Conservation (phyloP, 2,329 filamentous ascomycete genomes). For the Sclerotinia glacialis region DNA sequence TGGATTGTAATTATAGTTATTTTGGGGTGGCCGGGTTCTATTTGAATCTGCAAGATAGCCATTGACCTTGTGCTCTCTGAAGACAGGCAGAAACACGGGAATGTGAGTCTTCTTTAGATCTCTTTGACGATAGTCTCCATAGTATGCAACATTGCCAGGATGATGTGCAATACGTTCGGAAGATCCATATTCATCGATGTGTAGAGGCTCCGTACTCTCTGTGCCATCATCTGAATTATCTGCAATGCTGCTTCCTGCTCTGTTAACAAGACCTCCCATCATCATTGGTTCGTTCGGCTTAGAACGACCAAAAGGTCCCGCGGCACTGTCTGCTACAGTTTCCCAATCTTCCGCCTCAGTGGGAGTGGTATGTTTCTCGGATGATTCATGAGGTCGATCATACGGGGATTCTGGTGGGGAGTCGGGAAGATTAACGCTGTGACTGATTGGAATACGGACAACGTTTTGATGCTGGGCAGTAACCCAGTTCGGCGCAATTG, state of each 20-base stretch:
- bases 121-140: slow-evolving; percentile 34
- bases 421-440: slow-evolving; percentile 25
- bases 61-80: slow-evolving; percentile 35
- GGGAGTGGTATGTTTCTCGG: background rate
- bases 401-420: slow-evolving; percentile 28
- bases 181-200: slow-evolving; percentile 31
- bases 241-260: slow-evolving; percentile 37
- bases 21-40: slow-evolving; percentile 26
- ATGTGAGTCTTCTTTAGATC: slow-evolving; percentile 34
- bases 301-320: slow-evolving; percentile 16
- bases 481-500: slow-evolving; percentile 31
- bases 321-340: slow-evolving; percentile 35
- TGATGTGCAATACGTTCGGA: slow-evolving; percentile 36
- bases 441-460: slow-evolving; percentile 32
- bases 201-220: slow-evolving; percentile 24
- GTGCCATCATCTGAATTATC: slow-evolving; percentile 32
- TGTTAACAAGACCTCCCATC: slow-evolving; percentile 26
- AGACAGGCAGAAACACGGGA: slow-evolving; percentile 34
- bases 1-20: slow-evolving; percentile 25
- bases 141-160: slow-evolving; percentile 32
- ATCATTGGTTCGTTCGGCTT: slow-evolving; percentile 23
- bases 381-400: slow-evolving; percentile 6
- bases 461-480: slow-evolving; percentile 26
- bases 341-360: slow-evolving; percentile 37
- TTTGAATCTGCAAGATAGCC: slow-evolving; percentile 37